Base-by-base conservation (phyloP, 2,329 filamentous ascomycete species). In the Trichoderma polysporum region DNA sequence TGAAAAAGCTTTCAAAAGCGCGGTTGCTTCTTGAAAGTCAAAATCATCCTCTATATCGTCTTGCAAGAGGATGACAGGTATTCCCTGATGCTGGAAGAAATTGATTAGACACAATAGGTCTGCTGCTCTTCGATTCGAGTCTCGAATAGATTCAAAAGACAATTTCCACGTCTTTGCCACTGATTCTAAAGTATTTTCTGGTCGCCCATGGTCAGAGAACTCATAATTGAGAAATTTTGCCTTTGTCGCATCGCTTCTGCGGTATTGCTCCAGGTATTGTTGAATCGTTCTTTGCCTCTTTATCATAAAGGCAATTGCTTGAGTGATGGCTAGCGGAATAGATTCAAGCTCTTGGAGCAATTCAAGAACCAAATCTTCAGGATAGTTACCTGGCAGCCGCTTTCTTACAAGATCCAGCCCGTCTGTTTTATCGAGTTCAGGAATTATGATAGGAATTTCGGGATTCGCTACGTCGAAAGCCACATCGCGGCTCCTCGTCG, bases 31-130 rank as follows among this genome's bases (percentile, higher is more conserved):
- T 13, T 63, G 25, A 25, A 67, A 57, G 3, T 63, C 58, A 6
- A 49, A 63, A 9, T 63, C 50, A 17, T 67, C 65, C 25, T 49
- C 65, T 2, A 2, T 25, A 17, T 67, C 50, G 13, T 37, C 33
- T n/a, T 31, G 65, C 17, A 67, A 17, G 15, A 67, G 65, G 19
- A 62, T 37, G 1, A 27, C 49, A n/a, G 65, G 65, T 12, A 67
- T 56, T 15, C 65, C 58, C 4, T 63, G 58, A 39, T 67, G 65
- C n/a, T 67, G 65, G n/a, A 67, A 67, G 59, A 67, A 67, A 27
- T 52, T 62, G 27, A 67, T 50, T 2, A 67, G 50, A 31, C 49
- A 67, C 17, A 67, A 50, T 8, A 67, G 15, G 47, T 67, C 58
- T 9, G 65, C 65, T 9, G 65, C 65, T 22, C 59, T 67, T 53